Percentiles rank a stretch among this genome's conserved stretches.
Evolutionary conservation across 78 protist genomes (phyloP).

Genomic region (Guillardia theta): DNA sequence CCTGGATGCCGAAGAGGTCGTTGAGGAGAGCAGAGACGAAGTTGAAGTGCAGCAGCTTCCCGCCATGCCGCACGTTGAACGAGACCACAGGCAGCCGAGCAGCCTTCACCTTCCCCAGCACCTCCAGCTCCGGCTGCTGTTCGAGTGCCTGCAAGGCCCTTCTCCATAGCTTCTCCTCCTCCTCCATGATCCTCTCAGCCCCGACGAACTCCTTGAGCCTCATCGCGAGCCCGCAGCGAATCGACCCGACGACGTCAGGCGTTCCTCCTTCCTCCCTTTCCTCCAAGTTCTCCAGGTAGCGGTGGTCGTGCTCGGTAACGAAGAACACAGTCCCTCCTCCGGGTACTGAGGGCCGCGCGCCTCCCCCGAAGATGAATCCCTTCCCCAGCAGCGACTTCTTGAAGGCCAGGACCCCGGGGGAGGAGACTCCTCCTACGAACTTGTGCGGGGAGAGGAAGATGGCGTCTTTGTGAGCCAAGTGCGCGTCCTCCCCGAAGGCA

Average conservation of each 20-base stretch:
- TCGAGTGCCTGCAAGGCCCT: background rate
- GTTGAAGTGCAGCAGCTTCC: constrained; percentile 77
- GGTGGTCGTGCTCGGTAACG: constrained; percentile 65
- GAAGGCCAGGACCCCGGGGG: constrained; percentile 81
- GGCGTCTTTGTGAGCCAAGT: constrained; percentile 70
- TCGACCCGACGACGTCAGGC: constrained; percentile 74
- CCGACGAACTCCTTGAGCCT: constrained; percentile 41
- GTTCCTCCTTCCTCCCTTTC: constrained; percentile 74
- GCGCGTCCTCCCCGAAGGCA: background rate
- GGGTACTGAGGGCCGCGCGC: background rate
- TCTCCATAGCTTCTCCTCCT: background rate
- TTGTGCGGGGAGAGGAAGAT: constrained; percentile 87
- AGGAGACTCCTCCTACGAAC: constrained; percentile 84
- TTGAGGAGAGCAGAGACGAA: constrained; percentile 82
- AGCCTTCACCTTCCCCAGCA: background rate
- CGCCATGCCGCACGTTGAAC: background rate
- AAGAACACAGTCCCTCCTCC: constrained; percentile 90
- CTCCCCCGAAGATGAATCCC: background rate
- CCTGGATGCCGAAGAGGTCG: constrained; percentile 94
- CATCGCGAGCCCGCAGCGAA: constrained; percentile 78
- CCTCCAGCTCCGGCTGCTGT: background rate
- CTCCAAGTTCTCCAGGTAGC: constrained; percentile 64
- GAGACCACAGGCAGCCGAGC: background rate
- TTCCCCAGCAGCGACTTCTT: constrained; percentile 51
- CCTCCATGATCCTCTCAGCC: constrained; percentile 1